phyloP scores from a whole-genome alignment of 805 yeast genomes.

The Myxozyma vanderwaltii region DNA sequence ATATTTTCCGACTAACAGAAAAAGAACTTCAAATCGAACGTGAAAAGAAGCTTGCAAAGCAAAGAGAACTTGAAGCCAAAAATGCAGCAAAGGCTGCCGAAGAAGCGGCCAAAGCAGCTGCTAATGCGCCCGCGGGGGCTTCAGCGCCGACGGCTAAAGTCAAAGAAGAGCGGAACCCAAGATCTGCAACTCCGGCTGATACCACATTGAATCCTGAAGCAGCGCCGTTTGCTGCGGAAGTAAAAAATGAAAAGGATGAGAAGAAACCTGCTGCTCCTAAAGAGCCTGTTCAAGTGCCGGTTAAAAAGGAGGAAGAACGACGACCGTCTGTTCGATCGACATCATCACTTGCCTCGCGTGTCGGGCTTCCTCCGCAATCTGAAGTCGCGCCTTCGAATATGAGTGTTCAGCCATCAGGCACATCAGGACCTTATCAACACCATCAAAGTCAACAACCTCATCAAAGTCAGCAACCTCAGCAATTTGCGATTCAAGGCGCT shows the following conservation, averaged over 20 bases:
- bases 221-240: not conserved
- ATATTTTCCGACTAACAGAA: conserved; percentile 12
- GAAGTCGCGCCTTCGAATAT: conserved; percentile 3
- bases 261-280: not conserved
- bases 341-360: conserved; percentile 2
- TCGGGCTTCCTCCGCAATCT: conserved; percentile 13
- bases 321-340: not conserved
- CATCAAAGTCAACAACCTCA: not conserved
- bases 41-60: conserved; percentile 8
- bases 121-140: not conserved
- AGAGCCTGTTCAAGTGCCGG: not conserved
- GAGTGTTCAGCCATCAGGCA: too few species aligned
- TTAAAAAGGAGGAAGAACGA: not conserved
- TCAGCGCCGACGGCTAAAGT: not conserved
- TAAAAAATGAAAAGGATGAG: not conserved
- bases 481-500: conserved; percentile 6
- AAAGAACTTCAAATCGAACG: conserved; percentile 3
- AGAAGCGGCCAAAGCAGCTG: conserved; percentile 8
- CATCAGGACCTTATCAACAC: not conserved
- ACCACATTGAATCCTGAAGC: conserved; percentile 5
- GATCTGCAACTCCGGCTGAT: not conserved
- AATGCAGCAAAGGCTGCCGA: conserved; percentile 7
- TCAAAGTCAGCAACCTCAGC: not conserved
- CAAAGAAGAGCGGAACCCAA: not conserved
- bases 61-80: not conserved